These are phyloP conservation scores for Spatholobus suberectus DNA, from an alignment of 306 rosid species.

Conservation along the genomic window DNA sequence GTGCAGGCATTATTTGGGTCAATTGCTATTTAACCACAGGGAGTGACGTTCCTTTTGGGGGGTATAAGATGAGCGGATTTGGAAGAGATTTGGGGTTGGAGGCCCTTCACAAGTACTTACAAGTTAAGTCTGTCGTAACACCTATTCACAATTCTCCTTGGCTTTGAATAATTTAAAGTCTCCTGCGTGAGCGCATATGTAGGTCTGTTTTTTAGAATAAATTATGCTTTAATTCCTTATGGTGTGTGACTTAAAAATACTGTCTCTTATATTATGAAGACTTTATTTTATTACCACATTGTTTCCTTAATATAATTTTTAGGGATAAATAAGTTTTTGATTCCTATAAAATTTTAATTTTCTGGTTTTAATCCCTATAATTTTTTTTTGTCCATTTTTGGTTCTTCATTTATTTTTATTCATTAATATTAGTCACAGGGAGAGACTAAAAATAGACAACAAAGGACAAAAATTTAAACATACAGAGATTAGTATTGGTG, in stretches of 20 bases:
- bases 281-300: no score
- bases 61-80: slow-evolving; percentile 79
- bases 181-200: neutral
- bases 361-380: no score
- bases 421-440: no score
- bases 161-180: slow-evolving; percentile 49
- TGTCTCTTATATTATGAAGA: neutral
- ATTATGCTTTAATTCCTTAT: neutral
- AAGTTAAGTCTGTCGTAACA: slow-evolving; percentile 69
- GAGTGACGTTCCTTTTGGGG: slow-evolving; percentile 67
- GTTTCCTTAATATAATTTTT: no score
- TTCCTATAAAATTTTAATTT: no score
- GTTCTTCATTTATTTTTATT: no score
- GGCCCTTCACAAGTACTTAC: slow-evolving; percentile 69
- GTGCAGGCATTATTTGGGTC: slow-evolving; percentile 76
- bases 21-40: slow-evolving; percentile 67
- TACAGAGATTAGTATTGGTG: no score
- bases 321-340: no score
- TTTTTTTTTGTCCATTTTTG: no score
- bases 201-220: neutral
- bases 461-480: no score
- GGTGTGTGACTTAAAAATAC: neutral
- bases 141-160: slow-evolving; percentile 78
- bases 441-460: no score
- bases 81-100: slow-evolving; percentile 74